These are phyloP conservation scores for Solanum ossicruentum DNA, from an alignment of 257 asterid genomes.

Conservation along the genomic window DNA sequence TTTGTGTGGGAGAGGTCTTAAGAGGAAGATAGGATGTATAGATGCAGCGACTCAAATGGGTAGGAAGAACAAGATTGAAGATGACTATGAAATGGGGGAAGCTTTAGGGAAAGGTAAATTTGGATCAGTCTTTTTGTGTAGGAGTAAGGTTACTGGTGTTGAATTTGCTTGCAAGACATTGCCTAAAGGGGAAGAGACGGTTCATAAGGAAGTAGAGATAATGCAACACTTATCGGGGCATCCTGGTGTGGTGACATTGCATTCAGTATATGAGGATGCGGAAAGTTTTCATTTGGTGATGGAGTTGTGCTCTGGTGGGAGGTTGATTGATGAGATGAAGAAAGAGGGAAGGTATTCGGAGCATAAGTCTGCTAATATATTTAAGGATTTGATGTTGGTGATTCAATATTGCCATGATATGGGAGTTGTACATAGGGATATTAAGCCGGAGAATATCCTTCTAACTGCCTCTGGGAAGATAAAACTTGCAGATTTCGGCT, in stretches of 20 bases:
- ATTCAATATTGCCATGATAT: conserved; percentile 40
- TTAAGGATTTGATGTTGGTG: conserved; percentile 34
- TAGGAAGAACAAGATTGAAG: conserved; percentile 29
- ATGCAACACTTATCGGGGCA: conserved; percentile 43
- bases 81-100: conserved; percentile 24
- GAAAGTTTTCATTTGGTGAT: conserved; percentile 34
- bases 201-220: conserved; percentile 37
- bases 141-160: conserved; percentile 22
- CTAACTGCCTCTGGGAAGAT: conserved; percentile 29
- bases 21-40: conserved; percentile 35
- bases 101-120: conserved; percentile 33
- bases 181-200: conserved; percentile 38
- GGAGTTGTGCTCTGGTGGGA: conserved; percentile 42
- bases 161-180: conserved; percentile 32
- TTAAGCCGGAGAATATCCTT: conserved; percentile 41
- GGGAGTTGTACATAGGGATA: conserved; percentile 44
- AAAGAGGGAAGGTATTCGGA: conserved; percentile 24
- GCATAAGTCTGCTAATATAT: conserved; percentile 29
- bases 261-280: conserved; percentile 29
- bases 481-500: conserved; percentile 44
- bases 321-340: conserved; percentile 34
- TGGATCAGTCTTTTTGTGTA: conserved; percentile 31
- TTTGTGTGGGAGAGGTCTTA: conserved; percentile 24
- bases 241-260: conserved; percentile 30
- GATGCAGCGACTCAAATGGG: conserved; percentile 32